These are phyloP conservation scores for Aspergillus tamarii DNA, from an alignment of 2,329 filamentous ascomycete genomes.

Conservation along the genomic window DNA sequence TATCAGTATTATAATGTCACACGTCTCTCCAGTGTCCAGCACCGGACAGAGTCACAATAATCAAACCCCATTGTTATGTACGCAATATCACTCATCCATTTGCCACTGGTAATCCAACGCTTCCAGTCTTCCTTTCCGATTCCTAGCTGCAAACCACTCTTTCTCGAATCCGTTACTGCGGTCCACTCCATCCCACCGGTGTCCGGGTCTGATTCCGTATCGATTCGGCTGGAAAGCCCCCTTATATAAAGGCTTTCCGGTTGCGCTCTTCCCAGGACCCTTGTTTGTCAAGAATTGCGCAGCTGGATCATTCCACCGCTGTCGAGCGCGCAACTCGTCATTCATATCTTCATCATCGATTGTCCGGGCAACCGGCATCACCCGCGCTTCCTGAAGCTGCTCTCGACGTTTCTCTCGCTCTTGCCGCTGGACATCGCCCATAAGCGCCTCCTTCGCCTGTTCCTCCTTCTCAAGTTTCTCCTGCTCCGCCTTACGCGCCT, in stretches of 20 bases:
- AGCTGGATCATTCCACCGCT: conserved; percentile 94
- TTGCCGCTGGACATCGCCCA: conserved; percentile 81
- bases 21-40: conserved; percentile 15
- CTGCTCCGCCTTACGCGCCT: conserved; percentile 78
- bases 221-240: conserved; percentile 85
- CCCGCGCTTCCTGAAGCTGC: conserved; percentile 76
- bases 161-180: conserved; percentile 90
- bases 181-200: conserved; percentile 97
- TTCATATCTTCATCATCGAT: conserved; percentile 90
- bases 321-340: conserved; percentile 72
- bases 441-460: conserved; percentile 69
- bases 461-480: conserved; percentile 68
- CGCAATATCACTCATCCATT: conserved; percentile 73
- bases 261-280: conserved; percentile 47
- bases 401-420: conserved; percentile 67
- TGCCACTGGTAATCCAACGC: conserved; percentile 91
- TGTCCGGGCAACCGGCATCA: conserved; percentile 76
- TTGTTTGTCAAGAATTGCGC: conserved; percentile 70
- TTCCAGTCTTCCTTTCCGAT: conserved; percentile 74
- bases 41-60: conserved; percentile 5
- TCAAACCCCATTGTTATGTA: background rate
- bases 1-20: conserved; percentile 10
- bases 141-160: conserved; percentile 87
- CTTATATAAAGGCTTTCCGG: conserved; percentile 70
- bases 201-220: conserved; percentile 89